Evolutionary conservation across 129 eudicot genomes (phyloP).

Genomic region (Centrapalus pauciflorus): DNA sequence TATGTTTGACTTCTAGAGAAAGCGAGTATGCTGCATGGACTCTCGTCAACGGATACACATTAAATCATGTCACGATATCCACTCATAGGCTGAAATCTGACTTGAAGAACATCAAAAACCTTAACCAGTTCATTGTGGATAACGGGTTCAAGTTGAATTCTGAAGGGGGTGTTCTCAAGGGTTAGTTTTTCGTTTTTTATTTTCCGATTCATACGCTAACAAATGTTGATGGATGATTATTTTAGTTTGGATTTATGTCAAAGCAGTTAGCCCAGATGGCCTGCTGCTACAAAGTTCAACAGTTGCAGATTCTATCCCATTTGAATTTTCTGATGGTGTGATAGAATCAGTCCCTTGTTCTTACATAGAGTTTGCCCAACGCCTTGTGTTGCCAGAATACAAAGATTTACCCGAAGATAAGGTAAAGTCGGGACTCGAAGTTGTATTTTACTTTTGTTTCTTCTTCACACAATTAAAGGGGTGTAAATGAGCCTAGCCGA

Average conservation of each 20-base stretch:
- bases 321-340: slow-evolving; percentile 64
- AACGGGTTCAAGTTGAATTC: slow-evolving; percentile 87
- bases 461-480: too few relatives aligned
- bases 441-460: too few relatives aligned
- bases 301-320: slow-evolving; percentile 73
- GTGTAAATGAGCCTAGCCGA: too few relatives aligned
- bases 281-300: slow-evolving; percentile 90
- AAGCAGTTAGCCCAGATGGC: slow-evolving; percentile 98
- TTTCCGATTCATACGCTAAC: not conserved
- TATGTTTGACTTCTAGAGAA: slow-evolving; percentile 43
- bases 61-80: slow-evolving; percentile 93
- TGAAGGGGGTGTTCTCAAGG: slow-evolving; percentile 88
- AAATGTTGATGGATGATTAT: too few relatives aligned
- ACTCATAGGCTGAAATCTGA: slow-evolving; percentile 62
- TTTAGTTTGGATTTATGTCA: slow-evolving; percentile 4
- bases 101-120: slow-evolving; percentile 49
- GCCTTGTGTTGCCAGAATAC: slow-evolving; percentile 76
- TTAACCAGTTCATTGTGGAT: slow-evolving; percentile 65
- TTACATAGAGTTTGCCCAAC: slow-evolving; percentile 94
- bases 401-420: slow-evolving; percentile 55
- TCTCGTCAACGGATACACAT: slow-evolving; percentile 78
- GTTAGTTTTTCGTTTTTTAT: slow-evolving; percentile 32
- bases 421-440: too few relatives aligned
- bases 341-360: slow-evolving; percentile 73
- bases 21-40: slow-evolving; percentile 99